Conservation (phyloP, 805 yeast genomes). For the Saccharomycopsis javanensis region DNA sequence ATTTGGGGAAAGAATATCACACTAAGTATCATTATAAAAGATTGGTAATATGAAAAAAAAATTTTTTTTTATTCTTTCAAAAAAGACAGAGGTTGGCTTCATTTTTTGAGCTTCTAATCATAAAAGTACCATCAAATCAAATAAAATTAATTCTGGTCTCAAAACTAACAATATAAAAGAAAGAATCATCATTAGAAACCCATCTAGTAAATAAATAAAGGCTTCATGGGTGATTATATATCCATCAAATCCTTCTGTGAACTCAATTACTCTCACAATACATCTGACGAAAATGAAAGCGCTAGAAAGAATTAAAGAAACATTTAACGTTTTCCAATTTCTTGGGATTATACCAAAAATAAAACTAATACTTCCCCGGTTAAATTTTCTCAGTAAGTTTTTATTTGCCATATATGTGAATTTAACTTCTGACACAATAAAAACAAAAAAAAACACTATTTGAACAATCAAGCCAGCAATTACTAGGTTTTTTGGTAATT, state of each 20-base stretch:
- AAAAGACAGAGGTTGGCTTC: not conserved
- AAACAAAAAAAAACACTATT: conserved; percentile 25
- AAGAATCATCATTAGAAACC: conserved; percentile 23
- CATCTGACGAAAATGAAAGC: conserved; percentile 23
- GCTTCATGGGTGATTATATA: conserved; percentile 24
- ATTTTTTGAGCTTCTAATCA: conserved; percentile 2
- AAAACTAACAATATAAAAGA: not conserved
- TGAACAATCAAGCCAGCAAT: conserved; percentile 28
- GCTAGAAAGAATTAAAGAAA: conserved; percentile 16
- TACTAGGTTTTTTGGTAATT: conserved; percentile 22
- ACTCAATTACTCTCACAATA: conserved; percentile 27
- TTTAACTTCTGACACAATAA: conserved; percentile 19
- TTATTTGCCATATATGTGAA: conserved; percentile 1
- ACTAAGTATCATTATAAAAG: not conserved
- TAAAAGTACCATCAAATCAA: conserved; percentile 2
- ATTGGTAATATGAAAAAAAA: not conserved
- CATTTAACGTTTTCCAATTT: conserved; percentile 20
- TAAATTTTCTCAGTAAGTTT: not conserved
- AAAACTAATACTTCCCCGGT: not conserved
- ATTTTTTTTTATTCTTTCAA: not conserved
- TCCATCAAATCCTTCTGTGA: conserved; percentile 26
- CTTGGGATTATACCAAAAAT: not conserved
- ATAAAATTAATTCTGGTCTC: conserved; percentile 5
- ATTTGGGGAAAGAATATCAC: not conserved
- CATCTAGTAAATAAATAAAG: conserved; percentile 26